These are phyloP conservation scores for Blastobotrys attinorum DNA, from an alignment of 805 yeast species.

Conservation along the genomic window DNA sequence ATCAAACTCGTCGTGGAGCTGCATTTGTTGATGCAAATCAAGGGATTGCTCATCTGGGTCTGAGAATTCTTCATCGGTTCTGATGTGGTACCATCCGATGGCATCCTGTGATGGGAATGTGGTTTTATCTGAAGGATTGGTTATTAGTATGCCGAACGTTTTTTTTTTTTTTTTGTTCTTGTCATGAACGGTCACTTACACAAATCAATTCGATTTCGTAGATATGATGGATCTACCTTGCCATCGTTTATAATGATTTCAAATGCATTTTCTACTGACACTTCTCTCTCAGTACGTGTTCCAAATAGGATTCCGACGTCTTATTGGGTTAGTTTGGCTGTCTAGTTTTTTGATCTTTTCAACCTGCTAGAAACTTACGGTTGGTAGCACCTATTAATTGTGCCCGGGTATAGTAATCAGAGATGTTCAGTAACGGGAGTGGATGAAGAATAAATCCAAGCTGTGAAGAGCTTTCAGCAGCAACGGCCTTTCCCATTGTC, in stretches of 20 bases:
- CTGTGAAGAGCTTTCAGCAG: not conserved
- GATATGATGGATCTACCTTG: slow-evolving; percentile 19
- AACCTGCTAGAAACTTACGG: slow-evolving; percentile 16
- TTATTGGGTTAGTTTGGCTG: slow-evolving; percentile 8
- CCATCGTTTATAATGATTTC: slow-evolving; percentile 19
- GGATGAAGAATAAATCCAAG: slow-evolving; percentile 24
- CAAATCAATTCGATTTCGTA: slow-evolving; percentile 20
- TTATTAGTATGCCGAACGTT: not conserved
- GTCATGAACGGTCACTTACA: slow-evolving; percentile 13
- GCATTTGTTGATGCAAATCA: slow-evolving; percentile 12
- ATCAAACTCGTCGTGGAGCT: slow-evolving; percentile 13
- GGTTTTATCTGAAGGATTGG: slow-evolving; percentile 16
- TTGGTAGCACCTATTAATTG: slow-evolving; percentile 6
- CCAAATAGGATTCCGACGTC: slow-evolving; percentile 31
- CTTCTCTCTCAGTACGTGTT: slow-evolving; percentile 21
- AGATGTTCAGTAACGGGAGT: slow-evolving; percentile 28
- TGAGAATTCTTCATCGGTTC: slow-evolving; percentile 2
- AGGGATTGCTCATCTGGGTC: slow-evolving; percentile 7
- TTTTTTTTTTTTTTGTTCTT: slow-evolving; percentile 8
- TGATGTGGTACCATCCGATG: slow-evolving; percentile 28
- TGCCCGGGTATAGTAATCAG: slow-evolving; percentile 28
- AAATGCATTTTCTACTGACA: slow-evolving; percentile 26
- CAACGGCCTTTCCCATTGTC: not conserved
- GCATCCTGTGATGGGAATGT: slow-evolving; percentile 27
- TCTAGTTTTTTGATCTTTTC: no score